These are phyloP conservation scores for Tardiomyces blankii DNA, from an alignment of 1,139 yeast species.

Conservation along the genomic window DNA sequence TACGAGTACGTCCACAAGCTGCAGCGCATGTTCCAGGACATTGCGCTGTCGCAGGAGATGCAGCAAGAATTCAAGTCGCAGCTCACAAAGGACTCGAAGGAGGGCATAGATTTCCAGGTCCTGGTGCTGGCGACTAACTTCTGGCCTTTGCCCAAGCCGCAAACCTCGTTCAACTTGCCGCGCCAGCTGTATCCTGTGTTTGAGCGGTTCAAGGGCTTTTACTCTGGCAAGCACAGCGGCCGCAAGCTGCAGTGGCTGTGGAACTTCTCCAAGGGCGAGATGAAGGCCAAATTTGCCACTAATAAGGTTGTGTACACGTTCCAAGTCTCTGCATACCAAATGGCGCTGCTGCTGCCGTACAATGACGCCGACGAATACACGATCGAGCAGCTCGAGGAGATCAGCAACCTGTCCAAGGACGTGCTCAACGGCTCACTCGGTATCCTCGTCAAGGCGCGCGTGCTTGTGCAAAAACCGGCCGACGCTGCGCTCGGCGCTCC, in stretches of 20 bases:
- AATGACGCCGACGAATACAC: constrained; percentile 55
- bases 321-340: constrained; percentile 76
- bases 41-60: constrained; percentile 75
- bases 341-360: constrained; percentile 73
- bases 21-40: constrained; percentile 94
- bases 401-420: constrained; percentile 57
- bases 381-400: constrained; percentile 47
- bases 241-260: constrained; percentile 92
- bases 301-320: constrained; percentile 65
- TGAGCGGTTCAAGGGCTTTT: constrained; percentile 56
- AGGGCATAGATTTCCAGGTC: constrained; percentile 45
- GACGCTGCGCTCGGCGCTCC: constrained; percentile 19
- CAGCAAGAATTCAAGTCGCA: constrained; percentile 53
- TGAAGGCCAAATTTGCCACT: constrained; percentile 76
- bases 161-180: constrained; percentile 45
- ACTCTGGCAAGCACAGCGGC: constrained; percentile 70
- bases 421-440: constrained; percentile 63
- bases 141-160: constrained; percentile 68
- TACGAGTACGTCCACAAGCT: constrained; percentile 88
- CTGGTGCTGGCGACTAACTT: constrained; percentile 75
- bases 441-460: constrained; percentile 70
- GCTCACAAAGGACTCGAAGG: constrained; percentile 30
- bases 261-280: constrained; percentile 89
- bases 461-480: constrained; percentile 48
- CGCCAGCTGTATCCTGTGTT: constrained; percentile 53